Percentiles rank a stretch among this genome's conserved stretches.
Evolutionary conservation across 1,284 basidiomycete species (phyloP).

Genomic region (Cutaneotrichosporon dermatis): DNA sequence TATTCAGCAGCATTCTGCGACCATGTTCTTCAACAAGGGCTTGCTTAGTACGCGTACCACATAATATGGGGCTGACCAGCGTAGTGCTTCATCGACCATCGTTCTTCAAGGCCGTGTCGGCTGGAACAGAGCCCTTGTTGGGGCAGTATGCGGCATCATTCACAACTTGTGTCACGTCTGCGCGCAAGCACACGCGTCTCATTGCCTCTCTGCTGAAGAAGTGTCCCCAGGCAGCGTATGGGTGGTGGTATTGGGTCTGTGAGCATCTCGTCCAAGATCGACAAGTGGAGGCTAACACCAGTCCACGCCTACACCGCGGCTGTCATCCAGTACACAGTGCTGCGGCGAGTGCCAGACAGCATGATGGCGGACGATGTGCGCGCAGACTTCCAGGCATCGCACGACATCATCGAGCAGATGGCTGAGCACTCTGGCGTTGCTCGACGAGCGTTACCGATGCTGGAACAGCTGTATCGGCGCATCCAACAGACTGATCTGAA

Average conservation of each 20-base stretch:
- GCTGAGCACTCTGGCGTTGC: constrained; percentile 16
- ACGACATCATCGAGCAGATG: constrained; percentile 22
- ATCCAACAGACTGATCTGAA: constrained; percentile 10
- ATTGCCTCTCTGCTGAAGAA: constrained; percentile 16
- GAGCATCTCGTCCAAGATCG: background rate
- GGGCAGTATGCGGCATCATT: constrained; percentile 23
- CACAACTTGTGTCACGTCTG: constrained; percentile 25
- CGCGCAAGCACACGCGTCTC: constrained; percentile 22
- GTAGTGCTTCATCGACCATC: constrained; percentile 23
- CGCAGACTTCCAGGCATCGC: constrained; percentile 18
- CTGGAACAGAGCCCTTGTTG: constrained; percentile 20
- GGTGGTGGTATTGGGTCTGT: constrained; percentile 29
- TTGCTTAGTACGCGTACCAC: constrained; percentile 12
- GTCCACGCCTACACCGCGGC: constrained; percentile 29
- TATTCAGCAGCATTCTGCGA: constrained; percentile 24
- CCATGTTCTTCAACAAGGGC: constrained; percentile 26
- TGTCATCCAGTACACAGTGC: constrained; percentile 22
- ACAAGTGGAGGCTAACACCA: background rate
- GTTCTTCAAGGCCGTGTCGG: constrained; percentile 23
- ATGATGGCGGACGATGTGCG: constrained; percentile 28
- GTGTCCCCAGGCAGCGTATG: constrained; percentile 16
- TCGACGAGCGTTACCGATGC: constrained; percentile 16
- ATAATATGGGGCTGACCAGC: background rate
- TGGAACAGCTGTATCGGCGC: constrained; percentile 12
- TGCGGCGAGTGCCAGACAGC: constrained; percentile 21